Evolutionary conservation across 1,284 basidiomycete genomes (phyloP).

Genomic region (Rhodotorula sp.): DNA sequence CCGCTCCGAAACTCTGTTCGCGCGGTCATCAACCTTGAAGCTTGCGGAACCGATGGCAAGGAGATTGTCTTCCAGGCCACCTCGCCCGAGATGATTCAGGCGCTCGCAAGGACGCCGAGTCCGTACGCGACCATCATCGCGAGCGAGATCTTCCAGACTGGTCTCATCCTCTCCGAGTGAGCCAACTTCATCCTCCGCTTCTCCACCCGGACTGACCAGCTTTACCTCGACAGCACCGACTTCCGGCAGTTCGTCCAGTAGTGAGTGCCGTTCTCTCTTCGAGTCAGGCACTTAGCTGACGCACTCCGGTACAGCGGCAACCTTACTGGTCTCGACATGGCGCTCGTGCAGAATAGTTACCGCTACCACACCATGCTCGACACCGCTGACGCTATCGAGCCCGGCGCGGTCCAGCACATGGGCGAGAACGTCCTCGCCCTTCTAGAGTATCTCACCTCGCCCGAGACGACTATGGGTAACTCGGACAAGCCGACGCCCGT

Average conservation of each 20-base stretch:
- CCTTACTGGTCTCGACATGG: constrained; percentile 66
- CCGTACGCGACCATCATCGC: constrained; percentile 90
- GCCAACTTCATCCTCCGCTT: not conserved
- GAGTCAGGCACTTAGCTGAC: too few species aligned
- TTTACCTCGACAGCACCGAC: constrained; percentile 1
- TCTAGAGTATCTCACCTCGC: constrained; percentile 67
- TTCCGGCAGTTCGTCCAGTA: constrained; percentile 12
- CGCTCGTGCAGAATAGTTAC: constrained; percentile 88
- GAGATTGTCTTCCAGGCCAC: constrained; percentile 96
- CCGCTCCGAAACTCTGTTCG: constrained; percentile 62
- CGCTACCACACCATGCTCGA: constrained; percentile 53
- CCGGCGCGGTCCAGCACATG: constrained; percentile 81
- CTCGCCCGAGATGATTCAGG: constrained; percentile 76
- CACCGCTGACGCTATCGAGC: constrained; percentile 73
- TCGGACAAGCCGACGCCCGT: constrained; percentile 17
- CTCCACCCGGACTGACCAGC: not conserved
- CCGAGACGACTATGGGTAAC: constrained; percentile 63
- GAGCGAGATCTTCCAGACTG: constrained; percentile 90
- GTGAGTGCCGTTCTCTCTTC: not conserved
- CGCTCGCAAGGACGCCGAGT: constrained; percentile 81
- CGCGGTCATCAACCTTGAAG: constrained; percentile 86
- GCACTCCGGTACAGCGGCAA: constrained; percentile 53
- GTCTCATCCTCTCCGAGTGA: constrained; percentile 81
- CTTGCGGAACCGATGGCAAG: constrained; percentile 71
- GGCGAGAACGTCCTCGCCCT: constrained; percentile 85